phyloP scores from a whole-genome alignment of 345 rosid species.

The Aquilaria malaccensis region DNA sequence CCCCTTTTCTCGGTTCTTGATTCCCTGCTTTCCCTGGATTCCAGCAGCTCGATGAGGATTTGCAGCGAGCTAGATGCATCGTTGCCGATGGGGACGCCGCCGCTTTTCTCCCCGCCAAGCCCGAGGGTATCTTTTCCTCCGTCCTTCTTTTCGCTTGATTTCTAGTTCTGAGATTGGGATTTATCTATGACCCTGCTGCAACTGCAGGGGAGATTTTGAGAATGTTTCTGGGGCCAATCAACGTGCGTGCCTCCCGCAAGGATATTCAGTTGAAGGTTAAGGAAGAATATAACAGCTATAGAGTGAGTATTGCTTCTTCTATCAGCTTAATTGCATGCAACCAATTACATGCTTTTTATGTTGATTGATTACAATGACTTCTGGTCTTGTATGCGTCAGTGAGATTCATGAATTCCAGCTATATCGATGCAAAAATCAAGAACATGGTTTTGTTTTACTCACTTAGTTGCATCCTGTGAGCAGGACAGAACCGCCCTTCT shows the following conservation, averaged over 20 bases:
- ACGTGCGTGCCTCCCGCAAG: constrained; percentile 82
- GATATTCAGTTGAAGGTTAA: constrained; percentile 88
- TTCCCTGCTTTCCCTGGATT: background rate
- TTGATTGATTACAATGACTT: background rate
- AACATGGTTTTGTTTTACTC: background rate
- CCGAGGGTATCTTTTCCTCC: constrained; percentile 43
- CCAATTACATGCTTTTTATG: background rate
- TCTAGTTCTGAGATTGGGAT: background rate
- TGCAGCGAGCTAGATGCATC: constrained; percentile 67
- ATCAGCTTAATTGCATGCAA: background rate
- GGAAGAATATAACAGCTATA: constrained; percentile 94
- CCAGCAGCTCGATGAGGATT: constrained; percentile 72
- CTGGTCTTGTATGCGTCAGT: background rate
- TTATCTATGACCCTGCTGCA: background rate
- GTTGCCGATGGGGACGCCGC: constrained; percentile 81
- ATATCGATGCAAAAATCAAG: background rate
- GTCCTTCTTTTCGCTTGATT: background rate
- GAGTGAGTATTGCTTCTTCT: constrained; percentile 53
- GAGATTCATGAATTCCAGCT: background rate
- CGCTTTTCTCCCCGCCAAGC: constrained; percentile 61
- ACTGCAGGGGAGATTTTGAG: constrained; percentile 54
- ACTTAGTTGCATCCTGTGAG: constrained; percentile 15
- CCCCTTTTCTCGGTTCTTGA: background rate
- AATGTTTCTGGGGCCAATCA: constrained; percentile 92
- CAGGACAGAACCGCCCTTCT: constrained; percentile 97